Evolutionary conservation across 129 eudicot species (phyloP), one percentile per base, ranked within the genome.

Genomic region (Calendula officinalis): DNA sequence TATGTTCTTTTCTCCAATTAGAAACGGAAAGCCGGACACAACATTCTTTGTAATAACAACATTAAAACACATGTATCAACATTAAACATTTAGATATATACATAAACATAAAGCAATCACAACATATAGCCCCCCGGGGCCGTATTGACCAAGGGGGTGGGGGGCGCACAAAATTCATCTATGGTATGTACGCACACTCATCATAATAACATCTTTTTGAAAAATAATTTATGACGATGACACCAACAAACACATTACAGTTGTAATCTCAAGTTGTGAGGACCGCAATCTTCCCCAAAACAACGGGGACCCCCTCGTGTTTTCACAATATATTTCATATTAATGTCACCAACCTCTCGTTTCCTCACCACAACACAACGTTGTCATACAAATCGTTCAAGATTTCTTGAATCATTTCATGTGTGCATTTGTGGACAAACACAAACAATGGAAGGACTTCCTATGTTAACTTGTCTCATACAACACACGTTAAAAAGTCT

Each of bases 401-500:
- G 55, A 71, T 71, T 61, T 71, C 43, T 27, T 53, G 39, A 52
- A 62, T 41, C 57, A 48, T 66, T 66, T 62, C 76, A 62, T 51
- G 60, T 58, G 44, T 66, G 72, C 69, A 51, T 65, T 5, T 38
- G 33, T 67, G 30, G 2, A 22, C 30, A 22, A 22, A 61, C 34
- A 67, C 65, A 56, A 65, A 70, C 72, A 80, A 89, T 89, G 94
- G 97, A 89, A 68, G 90, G 95, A 68, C 82, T 85, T 73, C 97
- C 97, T 22, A 81, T 89, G 83, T 82, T 85, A 51, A 73, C 81
- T 67, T 85, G 94, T 77, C 94, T 89, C 63, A 67, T 85, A 64
- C 97, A 85, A 61, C 97, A 89, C 53, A 81, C 94, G n/a, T 83
- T 89, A 35, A 85, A 83, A 81, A 79, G 82, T 74, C 74, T 89